Evolutionary conservation across 2,329 filamentous ascomycete species (phyloP).

Genomic region (Exophiala mesophila): DNA sequence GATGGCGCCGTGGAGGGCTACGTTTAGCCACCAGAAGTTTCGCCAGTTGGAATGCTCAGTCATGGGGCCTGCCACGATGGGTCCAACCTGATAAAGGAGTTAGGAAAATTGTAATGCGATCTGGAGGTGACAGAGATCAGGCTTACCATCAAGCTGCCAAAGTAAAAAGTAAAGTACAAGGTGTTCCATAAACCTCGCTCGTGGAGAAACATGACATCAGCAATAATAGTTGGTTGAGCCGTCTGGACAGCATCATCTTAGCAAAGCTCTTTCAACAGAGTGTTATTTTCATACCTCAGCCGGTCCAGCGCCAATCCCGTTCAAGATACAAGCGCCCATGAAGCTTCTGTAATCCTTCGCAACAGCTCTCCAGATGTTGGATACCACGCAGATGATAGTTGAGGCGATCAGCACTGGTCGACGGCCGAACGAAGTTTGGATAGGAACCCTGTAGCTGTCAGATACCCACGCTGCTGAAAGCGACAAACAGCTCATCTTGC

Average conservation of each 20-base stretch:
- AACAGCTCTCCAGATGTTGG: conserved; percentile 54
- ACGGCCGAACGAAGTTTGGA: conserved; percentile 52
- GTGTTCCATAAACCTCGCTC: conserved; percentile 60
- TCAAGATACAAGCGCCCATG: conserved; percentile 59
- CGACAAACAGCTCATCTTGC: too few relatives aligned
- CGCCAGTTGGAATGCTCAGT: conserved; percentile 54
- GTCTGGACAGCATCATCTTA: conserved; percentile 36
- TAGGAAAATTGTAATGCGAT: too few relatives aligned
- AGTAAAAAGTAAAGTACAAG: conserved; percentile 58
- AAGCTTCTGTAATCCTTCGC: conserved; percentile 57
- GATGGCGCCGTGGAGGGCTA: conserved; percentile 48
- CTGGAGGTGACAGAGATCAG: too few relatives aligned
- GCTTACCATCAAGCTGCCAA: conserved; percentile 56
- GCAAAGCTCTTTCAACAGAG: too few relatives aligned
- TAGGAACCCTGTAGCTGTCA: conserved; percentile 45
- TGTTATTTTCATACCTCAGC: conserved; percentile 42
- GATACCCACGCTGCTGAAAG: too few relatives aligned
- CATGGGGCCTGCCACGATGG: conserved; percentile 59
- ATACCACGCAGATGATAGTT: conserved; percentile 49
- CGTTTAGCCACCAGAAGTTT: conserved; percentile 64
- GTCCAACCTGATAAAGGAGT: conserved; percentile 49
- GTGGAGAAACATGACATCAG: conserved; percentile 61
- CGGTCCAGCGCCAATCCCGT: conserved; percentile 59
- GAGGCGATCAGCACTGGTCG: conserved; percentile 51
- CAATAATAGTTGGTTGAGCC: conserved; percentile 58